Evolutionary conservation across 116 monocot species (phyloP).

Genomic region (Cymodocea nodosa): DNA sequence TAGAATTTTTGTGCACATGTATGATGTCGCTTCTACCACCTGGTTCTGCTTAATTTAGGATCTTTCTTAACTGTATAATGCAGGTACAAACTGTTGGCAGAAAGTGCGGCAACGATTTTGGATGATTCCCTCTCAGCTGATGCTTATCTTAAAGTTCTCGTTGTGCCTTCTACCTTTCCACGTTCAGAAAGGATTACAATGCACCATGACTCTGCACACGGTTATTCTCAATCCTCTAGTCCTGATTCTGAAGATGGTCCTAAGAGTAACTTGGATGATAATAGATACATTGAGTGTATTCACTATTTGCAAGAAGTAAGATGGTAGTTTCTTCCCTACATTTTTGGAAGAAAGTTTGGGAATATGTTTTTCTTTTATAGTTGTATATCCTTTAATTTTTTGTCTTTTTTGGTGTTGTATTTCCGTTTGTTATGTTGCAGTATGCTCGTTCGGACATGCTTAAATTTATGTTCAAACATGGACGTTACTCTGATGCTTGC

Average conservation of each 20-base stretch:
- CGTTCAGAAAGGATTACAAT: conserved; percentile 56
- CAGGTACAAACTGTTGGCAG: conserved; percentile 89
- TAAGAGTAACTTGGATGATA: conserved; percentile 72
- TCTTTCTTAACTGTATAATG: background rate
- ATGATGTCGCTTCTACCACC: too few species aligned
- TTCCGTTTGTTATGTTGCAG: conserved; percentile 24
- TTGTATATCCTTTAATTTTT: background rate
- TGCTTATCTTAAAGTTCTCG: conserved; percentile 79
- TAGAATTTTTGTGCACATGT: too few species aligned
- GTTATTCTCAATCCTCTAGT: conserved; percentile 13
- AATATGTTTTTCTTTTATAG: background rate
- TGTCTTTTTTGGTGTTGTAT: background rate
- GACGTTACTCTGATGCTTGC: conserved; percentile 83
- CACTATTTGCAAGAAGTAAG: conserved; percentile 90
- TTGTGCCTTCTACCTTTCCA: conserved; percentile 91
- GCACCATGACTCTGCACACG: conserved; percentile 22
- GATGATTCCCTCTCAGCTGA: conserved; percentile 98
- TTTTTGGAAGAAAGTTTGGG: too few species aligned
- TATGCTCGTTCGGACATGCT: conserved; percentile 72
- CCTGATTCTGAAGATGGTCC: conserved; percentile 66
- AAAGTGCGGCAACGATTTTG: conserved; percentile 70
- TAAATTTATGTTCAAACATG: conserved; percentile 89
- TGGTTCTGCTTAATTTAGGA: background rate
- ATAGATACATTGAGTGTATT: conserved; percentile 74
- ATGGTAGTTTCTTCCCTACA: background rate